Conservation (phyloP, 2,329 filamentous ascomycete genomes). For the Aurifilum marmelostoma region DNA sequence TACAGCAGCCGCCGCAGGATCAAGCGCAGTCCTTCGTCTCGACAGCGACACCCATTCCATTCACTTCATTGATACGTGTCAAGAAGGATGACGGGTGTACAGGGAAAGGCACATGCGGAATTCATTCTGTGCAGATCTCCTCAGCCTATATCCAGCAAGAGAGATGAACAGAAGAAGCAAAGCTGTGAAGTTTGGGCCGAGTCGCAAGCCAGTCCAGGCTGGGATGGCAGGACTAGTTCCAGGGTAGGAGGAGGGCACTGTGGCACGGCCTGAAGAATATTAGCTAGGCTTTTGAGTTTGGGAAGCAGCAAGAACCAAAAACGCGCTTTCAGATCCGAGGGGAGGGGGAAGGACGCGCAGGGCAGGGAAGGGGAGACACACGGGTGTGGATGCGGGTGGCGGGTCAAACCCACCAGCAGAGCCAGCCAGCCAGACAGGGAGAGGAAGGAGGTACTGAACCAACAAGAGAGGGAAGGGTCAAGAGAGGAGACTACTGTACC, state of each 20-base stretch:
- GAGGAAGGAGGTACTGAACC: neutral
- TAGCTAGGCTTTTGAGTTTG: neutral
- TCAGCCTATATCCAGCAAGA: neutral
- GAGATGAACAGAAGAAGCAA: neutral
- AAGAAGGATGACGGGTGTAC: neutral
- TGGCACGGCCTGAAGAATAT: constrained; percentile 5
- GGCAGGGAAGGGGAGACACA: constrained; percentile 20
- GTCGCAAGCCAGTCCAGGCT: constrained; percentile 11
- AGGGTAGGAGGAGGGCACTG: neutral
- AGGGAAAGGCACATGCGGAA: neutral
- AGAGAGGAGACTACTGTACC: neutral
- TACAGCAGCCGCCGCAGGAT: constrained; percentile 16
- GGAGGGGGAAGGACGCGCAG: constrained; percentile 10
- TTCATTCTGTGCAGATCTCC: neutral
- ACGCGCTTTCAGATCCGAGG: constrained; percentile 19
- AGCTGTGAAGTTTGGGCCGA: neutral
- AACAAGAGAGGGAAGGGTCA: neutral
- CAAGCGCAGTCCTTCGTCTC: neutral
- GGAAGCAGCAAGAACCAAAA: constrained; percentile 23
- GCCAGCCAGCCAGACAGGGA: neutral
- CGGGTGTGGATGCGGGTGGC: constrained; percentile 6
- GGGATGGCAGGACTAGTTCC: neutral
- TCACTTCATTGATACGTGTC: neutral
- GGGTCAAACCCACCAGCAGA: constrained; percentile 1
- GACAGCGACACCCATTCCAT: neutral